Evolutionary conservation across 176 grass and related monocot genomes (phyloP), one percentile per base, ranked within the genome.

Genomic region (Oryza meridionalis): DNA sequence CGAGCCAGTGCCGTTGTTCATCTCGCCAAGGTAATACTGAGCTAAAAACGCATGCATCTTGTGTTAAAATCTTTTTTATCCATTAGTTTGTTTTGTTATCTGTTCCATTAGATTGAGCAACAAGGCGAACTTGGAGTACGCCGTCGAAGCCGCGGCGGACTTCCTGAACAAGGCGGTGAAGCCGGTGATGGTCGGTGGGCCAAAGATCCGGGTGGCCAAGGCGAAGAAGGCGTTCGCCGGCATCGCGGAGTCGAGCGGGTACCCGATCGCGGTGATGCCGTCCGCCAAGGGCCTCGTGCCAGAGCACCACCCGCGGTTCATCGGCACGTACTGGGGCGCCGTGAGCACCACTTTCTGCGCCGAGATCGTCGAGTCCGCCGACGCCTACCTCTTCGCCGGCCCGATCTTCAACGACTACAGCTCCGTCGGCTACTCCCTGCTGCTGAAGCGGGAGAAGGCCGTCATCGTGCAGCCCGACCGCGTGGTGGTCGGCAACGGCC

Each of bases 381-480:
- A 96, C 25, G 90, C 91, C 1, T 96, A 96, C 73, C 59, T 96
- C 55, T 92, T 96, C 76, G 91, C 75, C 0, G 91, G 94, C 8
- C 94, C 91, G 2, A 84, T 96, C 71, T 93, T 96, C 87, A 93
- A 96, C 73, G 94, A 93, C 76, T 96, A 89, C 87, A 96, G 86
- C 88, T 90, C 93, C 15, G 93, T 96, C 11, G 93, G 93, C 43
- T 96, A 96, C 83, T 93, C 93, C 2, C 72, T 96, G 0, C 75
- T 93, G 80, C 88, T 96, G 67, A 92, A 91, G 93, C 86, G 86
- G 55, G 94, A 96, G 77, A 96, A 96, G 91, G 61, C 86, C 49
- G 70, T 96, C 46, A 83, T 96, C 67, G 91, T 96, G 86, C 94
- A 96, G 80, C 91, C 94, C 67, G 79, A 93, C 67, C 91, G 94